Base-by-base conservation (phyloP, 2,329 filamentous ascomycete genomes). In the Ascochyta clinopodiicola region DNA sequence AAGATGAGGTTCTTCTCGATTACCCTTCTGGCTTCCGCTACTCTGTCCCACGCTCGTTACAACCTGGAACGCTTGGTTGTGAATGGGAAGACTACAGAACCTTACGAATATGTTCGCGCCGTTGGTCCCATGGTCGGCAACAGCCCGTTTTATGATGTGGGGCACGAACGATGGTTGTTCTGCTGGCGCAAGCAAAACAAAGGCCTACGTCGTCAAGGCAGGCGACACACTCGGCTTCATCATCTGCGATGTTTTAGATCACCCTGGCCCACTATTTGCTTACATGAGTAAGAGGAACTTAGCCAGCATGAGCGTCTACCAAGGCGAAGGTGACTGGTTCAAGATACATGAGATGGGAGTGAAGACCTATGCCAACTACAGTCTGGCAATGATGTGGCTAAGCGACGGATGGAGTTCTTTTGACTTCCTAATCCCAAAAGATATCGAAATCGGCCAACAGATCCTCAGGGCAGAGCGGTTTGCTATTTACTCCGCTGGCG, bases 271-370 rank as follows among this genome's bases (percentile, higher is more conserved):
- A n/a, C 66, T 71, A 17, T 73, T 75, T 44, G 71, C 75, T 19
- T 75, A 75, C 64, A 65, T 75, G 54, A 68, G 65, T 56, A 74
- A 80, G 71, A 51, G 48, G 21, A 85, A 82, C 53, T 80, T 89
- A 59, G 84, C 88, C 74, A 88, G 86, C 71, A 82, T 90, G 56
- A 84, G 88, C 68, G 82, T 81, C 32, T 87, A 89, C 67, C 88
- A 92, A 75, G 87, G 88, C 61, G 83, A 88, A 49, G 82, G 71
- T n/a, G 71, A 72, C 42, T 75, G 73, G 73, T 62, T 68, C 59
- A 75, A 75, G 63, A 70, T 73, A 44, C 68, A 68, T 53, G 63
- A 73, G 59, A 66, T 58, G 35, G 72, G 69, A 17, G 64, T 74
- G 8, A 71, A 60, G 49, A 53, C 49, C 4, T 51, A 51, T 34